These are phyloP conservation scores for Plenodomus tracheiphilus DNA, from an alignment of 2,329 filamentous ascomycete genomes.

Conservation along the genomic window DNA sequence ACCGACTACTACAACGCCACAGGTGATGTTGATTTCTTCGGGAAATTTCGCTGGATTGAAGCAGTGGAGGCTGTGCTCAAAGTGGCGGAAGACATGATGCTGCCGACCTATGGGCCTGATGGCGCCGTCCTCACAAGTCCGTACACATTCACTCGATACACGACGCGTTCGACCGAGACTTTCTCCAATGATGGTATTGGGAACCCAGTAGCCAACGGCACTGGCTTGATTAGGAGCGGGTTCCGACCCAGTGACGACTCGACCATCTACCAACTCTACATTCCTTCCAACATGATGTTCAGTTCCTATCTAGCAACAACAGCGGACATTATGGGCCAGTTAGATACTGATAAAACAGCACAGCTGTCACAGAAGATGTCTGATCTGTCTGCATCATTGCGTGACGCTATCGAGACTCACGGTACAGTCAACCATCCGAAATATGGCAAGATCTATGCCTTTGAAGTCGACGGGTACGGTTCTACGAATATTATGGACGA, in stretches of 20 bases:
- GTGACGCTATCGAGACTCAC: constrained; percentile 49
- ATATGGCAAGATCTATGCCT: constrained; percentile 51
- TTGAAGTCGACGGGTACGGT: constrained; percentile 54
- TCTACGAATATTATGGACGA: constrained; percentile 68
- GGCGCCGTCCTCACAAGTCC: constrained; percentile 50
- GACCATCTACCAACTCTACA: constrained; percentile 55
- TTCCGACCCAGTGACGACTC: constrained; percentile 57
- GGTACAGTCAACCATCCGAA: constrained; percentile 46
- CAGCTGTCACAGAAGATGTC: constrained; percentile 62
- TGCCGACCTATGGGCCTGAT: constrained; percentile 53
- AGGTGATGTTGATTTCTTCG: constrained; percentile 53
- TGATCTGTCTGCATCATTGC: constrained; percentile 54
- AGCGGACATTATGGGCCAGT: constrained; percentile 56
- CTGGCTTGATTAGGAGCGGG: constrained; percentile 53
- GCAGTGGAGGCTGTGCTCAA: constrained; percentile 51
- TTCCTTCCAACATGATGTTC: constrained; percentile 71
- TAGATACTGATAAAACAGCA: constrained; percentile 49
- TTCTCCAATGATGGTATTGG: constrained; percentile 58
- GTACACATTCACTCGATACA: constrained; percentile 52
- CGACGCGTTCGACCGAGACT: constrained; percentile 52
- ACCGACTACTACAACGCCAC: constrained; percentile 55
- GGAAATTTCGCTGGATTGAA: constrained; percentile 52
- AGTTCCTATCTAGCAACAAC: constrained; percentile 62
- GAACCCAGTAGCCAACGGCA: constrained; percentile 54
- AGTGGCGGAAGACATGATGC: constrained; percentile 52